Base-by-base conservation (phyloP, 2,329 filamentous ascomycete species). In the Tolypocladium pustulatum region DNA sequence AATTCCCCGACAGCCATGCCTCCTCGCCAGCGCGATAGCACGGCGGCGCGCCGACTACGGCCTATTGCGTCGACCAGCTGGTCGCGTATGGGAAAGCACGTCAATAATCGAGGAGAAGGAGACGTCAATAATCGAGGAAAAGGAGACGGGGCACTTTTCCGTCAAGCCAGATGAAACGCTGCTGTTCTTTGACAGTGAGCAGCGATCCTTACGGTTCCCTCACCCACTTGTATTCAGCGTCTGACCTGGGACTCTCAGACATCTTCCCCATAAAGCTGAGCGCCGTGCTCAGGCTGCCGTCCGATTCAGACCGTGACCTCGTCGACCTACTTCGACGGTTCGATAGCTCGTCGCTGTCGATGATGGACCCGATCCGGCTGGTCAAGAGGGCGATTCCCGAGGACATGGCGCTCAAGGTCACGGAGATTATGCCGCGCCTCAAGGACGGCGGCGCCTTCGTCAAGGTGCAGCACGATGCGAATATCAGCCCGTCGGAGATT, bases 391-490 rank as follows among this genome's bases (percentile, higher is more conserved):
- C 86, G 0, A 82, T 90, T 30, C 88, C 88, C 1, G 71, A 77
- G 5, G 79, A 79, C 12, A 66, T 87, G 1, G 77, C 83, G 1
- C 76, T 96, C 54, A 85, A 87, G 59, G 84, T 96, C 54, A 89
- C 86, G 3, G 88, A 96, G 67, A 87, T 97, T 20, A 72, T 97
- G 22, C 91, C 92, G 0, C 82, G 91, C 3, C 78, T 95, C 34
- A 92, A 95, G 66, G 94, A 99, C 68, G 94, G 94, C 20, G 94
- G 94, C 15, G 91, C 90, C 0, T 97, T 95, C 70, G 86, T 97
- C 71, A 97, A 95, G 71, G 91, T 95, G 69, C 81, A 80, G 20
- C 83, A 80, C 57, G 72, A 75, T 43, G 61, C 71, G 1, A 71
- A 69, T 13, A 65, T 75, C 12, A 69, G 73, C 4, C 67, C 74